These are phyloP conservation scores for Lichtheimia ornata DNA, from an alignment of 371 early-diverging fungal species.

Conservation along the genomic window DNA sequence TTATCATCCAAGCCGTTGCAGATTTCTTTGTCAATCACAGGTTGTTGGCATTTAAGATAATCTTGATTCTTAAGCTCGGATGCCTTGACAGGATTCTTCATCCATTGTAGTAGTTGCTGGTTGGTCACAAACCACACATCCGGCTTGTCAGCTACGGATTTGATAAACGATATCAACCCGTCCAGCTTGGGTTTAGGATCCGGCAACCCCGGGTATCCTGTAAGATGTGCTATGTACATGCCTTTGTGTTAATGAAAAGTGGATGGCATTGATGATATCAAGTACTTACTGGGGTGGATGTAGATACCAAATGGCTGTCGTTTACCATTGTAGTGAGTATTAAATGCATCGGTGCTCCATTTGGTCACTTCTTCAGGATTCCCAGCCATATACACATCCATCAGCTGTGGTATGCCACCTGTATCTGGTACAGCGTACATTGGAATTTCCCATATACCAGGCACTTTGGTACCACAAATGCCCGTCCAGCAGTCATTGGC, in stretches of 20 bases:
- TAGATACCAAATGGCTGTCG: constrained; percentile 74
- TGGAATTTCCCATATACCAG: constrained; percentile 76
- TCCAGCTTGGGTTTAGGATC: constrained; percentile 37
- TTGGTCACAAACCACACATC: constrained; percentile 71
- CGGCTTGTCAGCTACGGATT: constrained; percentile 37
- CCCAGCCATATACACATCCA: constrained; percentile 69
- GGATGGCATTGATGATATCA: not conserved
- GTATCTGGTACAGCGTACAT: constrained; percentile 54
- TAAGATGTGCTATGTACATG: constrained; percentile 46
- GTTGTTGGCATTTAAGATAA: constrained; percentile 60
- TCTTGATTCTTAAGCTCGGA: constrained; percentile 53
- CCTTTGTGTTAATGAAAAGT: not conserved
- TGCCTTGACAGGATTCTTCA: constrained; percentile 68
- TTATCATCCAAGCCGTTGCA: constrained; percentile 75
- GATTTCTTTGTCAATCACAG: constrained; percentile 62
- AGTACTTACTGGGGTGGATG: constrained; percentile 50
- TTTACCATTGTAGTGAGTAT: constrained; percentile 59
- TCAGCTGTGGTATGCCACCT: constrained; percentile 47
- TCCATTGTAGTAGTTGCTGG: constrained; percentile 63
- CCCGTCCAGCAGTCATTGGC: constrained; percentile 69
- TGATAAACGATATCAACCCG: constrained; percentile 43
- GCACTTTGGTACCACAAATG: constrained; percentile 51
- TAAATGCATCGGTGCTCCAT: constrained; percentile 52
- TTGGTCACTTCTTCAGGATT: constrained; percentile 37
- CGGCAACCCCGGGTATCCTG: constrained; percentile 35